Evolutionary conservation across 2,329 filamentous ascomycete genomes (phyloP), one percentile per base, ranked within the genome.

Genomic region (Claviceps arundinis): DNA sequence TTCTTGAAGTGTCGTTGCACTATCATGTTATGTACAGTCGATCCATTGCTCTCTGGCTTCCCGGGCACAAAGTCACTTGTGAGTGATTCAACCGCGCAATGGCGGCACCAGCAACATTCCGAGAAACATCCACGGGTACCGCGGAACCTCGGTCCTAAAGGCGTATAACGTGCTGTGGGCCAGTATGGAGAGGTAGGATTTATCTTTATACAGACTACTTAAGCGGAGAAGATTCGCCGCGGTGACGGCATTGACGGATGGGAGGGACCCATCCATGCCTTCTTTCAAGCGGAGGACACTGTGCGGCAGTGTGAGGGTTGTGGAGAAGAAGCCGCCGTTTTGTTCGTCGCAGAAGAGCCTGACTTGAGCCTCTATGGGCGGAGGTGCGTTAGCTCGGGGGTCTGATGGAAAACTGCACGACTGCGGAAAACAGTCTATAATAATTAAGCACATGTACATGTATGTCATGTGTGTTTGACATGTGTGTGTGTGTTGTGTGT

Each of bases 51-150:
- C 26, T 30, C 26, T 30, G 26, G 8, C 26, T 30, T 30, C 3
- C 26, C 26, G 26, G 26, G 8, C 26, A 30, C 26, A 9, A 9
- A 2, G 26, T 30, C 8, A 30, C 26, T 30, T 30, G 26, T 30
- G 26, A 30, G 26, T 30, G 3, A 9, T 89, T 89, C 3, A 95
- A 68, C 54, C 84, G 79, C 4, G 84, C 80, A 1, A 82, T 80
- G 11, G 95, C 87, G 2, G 80, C 0, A 78, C 78, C 3, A 81
- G 78, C 60, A 97, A 75, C 59, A 97, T 74, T 4, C 86, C 86
- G 0, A 87, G 84, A 68, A 94, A 97, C 2, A 97, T 75, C 75
- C 93, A 95, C 0, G 93, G 89, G 60, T 97, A 89, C 65, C 97
- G 89, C 62, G 94, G 74, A 59, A 95, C 82, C 69, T 98, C 93